A percentile compares a stretch with the other conserved stretches of the same genome.
Conservation (phyloP, 2,329 filamentous ascomycete genomes). For the Calonectria ilicicola region DNA sequence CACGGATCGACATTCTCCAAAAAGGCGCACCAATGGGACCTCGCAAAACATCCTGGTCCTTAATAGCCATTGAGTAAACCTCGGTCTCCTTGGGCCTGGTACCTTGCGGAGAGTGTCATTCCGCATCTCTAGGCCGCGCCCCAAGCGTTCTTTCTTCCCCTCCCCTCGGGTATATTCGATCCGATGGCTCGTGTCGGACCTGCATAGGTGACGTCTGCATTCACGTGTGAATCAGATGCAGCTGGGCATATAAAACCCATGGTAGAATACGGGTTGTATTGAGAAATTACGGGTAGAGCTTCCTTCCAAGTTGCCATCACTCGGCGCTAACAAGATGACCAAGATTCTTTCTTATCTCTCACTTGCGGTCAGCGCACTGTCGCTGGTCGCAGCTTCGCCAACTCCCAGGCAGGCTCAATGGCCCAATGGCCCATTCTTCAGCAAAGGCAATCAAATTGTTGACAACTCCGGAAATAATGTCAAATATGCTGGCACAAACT, state of each 20-base stretch:
- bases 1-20: conserved; percentile 1
- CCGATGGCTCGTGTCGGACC: not conserved
- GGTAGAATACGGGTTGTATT: no score
- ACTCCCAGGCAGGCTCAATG: conserved; percentile 16
- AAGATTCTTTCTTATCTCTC: not conserved
- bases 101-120: conserved; percentile 16
- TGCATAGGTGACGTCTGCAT: not conserved
- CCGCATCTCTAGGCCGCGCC: not conserved
- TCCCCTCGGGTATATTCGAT: conserved; percentile 15
- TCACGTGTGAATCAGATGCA: not conserved
- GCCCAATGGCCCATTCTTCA: conserved; percentile 52
- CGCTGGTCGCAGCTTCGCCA: not conserved
- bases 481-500: conserved; percentile 69
- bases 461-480: conserved; percentile 57
- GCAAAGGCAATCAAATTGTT: conserved; percentile 56
- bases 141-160: not conserved
- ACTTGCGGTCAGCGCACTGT: not conserved
- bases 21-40: conserved; percentile 20
- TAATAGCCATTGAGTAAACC: not conserved
- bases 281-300: not conserved
- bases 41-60: not conserved
- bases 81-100: not conserved
- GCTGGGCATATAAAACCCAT: not conserved
- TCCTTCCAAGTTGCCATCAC: not conserved
- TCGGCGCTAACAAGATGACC: not conserved